Conservation (phyloP, 202 grass and related monocot species). For the Tripidium arundinaceum region DNA sequence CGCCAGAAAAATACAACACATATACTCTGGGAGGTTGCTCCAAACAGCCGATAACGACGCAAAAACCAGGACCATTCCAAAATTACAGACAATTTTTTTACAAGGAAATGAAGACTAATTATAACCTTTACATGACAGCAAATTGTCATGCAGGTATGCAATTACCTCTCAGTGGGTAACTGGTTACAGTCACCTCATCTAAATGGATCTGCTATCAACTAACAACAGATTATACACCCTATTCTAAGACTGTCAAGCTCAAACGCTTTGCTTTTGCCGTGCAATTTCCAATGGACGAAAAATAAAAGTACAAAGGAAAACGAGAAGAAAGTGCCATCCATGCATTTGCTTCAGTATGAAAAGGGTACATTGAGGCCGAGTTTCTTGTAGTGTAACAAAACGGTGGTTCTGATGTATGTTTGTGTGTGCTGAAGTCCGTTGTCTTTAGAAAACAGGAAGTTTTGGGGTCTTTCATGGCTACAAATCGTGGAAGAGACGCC, state of each 20-base stretch:
- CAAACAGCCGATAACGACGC: background rate
- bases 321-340: background rate
- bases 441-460: background rate
- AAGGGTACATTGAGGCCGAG: background rate
- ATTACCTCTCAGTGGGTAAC: background rate
- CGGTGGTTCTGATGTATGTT: background rate
- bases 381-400: conserved; percentile 10
- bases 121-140: conserved; percentile 7
- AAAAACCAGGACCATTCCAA: background rate
- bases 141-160: background rate
- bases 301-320: background rate
- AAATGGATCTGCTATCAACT: background rate
- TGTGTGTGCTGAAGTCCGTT: background rate
- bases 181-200: background rate
- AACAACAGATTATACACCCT: conserved; percentile 11
- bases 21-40: background rate
- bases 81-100: background rate
- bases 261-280: background rate
- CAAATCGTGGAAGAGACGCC: conserved; percentile 92
- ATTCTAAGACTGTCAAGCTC: background rate
- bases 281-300: background rate
- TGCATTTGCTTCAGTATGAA: background rate
- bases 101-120: background rate
- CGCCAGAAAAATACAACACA: background rate
- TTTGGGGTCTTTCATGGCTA: conserved; percentile 28